phyloP scores from a whole-genome alignment of 257 asterid genomes.

The Nicotiana sylvestris region DNA sequence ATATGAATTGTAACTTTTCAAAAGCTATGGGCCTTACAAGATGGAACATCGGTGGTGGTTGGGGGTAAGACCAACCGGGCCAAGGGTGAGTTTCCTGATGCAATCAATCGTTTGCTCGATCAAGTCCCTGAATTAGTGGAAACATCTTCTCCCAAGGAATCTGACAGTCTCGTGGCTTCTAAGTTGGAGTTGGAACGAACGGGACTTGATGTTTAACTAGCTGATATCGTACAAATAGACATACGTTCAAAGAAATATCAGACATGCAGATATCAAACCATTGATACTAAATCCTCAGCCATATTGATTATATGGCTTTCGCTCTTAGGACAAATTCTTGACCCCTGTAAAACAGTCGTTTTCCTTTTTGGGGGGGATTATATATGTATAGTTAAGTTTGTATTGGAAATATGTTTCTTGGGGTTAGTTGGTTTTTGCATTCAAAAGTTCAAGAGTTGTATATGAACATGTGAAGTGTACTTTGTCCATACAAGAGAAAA shows the following conservation, averaged over 20 bases:
- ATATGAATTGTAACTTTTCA: neutral
- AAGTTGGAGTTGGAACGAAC: neutral
- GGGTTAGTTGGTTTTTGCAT: neutral
- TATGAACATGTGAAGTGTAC: neutral
- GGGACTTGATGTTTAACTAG: neutral
- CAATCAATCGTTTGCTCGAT: slow-evolving; percentile 72
- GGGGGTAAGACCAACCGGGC: slow-evolving; percentile 96
- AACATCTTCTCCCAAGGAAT: slow-evolving; percentile 37
- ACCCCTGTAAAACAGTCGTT: neutral
- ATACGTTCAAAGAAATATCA: neutral
- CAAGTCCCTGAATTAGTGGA: slow-evolving; percentile 84
- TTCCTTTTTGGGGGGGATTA: neutral
- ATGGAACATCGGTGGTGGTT: slow-evolving; percentile 74
- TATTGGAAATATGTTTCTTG: neutral
- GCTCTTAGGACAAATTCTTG: neutral
- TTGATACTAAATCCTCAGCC: neutral
- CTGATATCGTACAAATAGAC: neutral
- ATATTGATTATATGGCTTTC: neutral
- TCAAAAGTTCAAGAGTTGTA: neutral
- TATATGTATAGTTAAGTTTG: slow-evolving; percentile 1
- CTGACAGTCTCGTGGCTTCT: slow-evolving; percentile 30
- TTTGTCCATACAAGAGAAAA: neutral
- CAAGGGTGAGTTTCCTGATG: slow-evolving; percentile 80
- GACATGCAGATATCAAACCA: slow-evolving; percentile 1
- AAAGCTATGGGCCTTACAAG: slow-evolving; percentile 96